Percentiles rank a stretch among this genome's conserved stretches.
Conservation (phyloP, 768 basidiomycete genomes). For the Pisolithus orientalis region DNA sequence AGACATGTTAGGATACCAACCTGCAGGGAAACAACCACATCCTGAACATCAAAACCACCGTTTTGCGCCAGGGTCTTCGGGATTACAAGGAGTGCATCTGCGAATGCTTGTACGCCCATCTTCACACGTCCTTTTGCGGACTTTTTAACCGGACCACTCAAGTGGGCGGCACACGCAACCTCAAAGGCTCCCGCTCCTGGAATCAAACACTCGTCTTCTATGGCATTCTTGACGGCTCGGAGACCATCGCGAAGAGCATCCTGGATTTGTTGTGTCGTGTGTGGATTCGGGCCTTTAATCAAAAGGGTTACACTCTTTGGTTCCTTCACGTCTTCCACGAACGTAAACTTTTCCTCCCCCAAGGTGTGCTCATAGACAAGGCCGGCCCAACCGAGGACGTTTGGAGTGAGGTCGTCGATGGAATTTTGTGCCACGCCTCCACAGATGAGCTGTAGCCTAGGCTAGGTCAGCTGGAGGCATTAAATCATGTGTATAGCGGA, state of each 20-base stretch:
- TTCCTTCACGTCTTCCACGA: constrained; percentile 92
- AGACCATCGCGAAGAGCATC: constrained; percentile 98
- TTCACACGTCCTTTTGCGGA: constrained; percentile 89
- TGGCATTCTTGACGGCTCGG: constrained; percentile 91
- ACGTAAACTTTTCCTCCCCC: constrained; percentile 98
- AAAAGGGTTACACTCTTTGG: constrained; percentile 94
- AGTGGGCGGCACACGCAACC: constrained; percentile 81
- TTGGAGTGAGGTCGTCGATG: constrained; percentile 90
- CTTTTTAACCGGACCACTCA: constrained; percentile 75
- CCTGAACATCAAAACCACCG: constrained; percentile 96
- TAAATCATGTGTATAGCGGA: constrained; percentile 22
- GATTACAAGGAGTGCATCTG: constrained; percentile 89
- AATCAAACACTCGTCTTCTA: constrained; percentile 84
- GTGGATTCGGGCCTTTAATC: constrained; percentile 95
- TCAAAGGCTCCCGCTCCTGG: constrained; percentile 99
- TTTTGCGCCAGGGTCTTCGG: constrained; percentile 96
- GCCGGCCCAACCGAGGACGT: constrained; percentile 93
- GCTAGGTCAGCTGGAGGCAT: constrained; percentile 17
- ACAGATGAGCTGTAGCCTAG: constrained; percentile 85
- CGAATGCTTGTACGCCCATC: constrained; percentile 96
- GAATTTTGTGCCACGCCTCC: constrained; percentile 97
- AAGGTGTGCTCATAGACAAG: constrained; percentile 98
- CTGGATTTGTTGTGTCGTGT: constrained; percentile 94
- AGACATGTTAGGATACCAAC: constrained; percentile 31
- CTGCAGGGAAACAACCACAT: constrained; percentile 87